Base-by-base conservation (phyloP, 176 grass and related monocot species). In the Themeda triandra region DNA sequence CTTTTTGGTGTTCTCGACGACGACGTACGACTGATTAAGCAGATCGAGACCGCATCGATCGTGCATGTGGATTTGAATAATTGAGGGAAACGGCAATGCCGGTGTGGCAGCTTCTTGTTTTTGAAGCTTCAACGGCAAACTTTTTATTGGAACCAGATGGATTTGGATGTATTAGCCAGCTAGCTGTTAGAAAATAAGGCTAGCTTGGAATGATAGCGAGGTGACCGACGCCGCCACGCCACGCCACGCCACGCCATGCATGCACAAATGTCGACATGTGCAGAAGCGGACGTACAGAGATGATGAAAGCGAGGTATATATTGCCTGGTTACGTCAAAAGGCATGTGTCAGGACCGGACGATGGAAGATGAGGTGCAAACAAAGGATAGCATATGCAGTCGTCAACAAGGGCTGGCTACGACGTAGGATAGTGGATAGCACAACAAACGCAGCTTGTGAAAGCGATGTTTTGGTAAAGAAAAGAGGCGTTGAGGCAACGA, bases 191-290 rank as follows among this genome's bases (percentile, higher is more conserved):
- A 44, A 71, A 71, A 71, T 4, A n/a, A 71, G 3, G 69, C 27
- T 14, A 24, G 39, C 24, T 21, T 14, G 44, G 40, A 32, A 69
- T 54, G 6, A 62, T 2, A 69, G 17, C 1, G 36, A 82, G 68
- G 31, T 51, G 21, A 19, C 9, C 41, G 35, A 44, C 68, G 14
- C 37, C 10, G 21, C 18, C 40, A 6, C 40, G 45, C 13, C 45
- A 48, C 45, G 45, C 13, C 48, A 51, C 40, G 13, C 39, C 48
- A 53, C 18, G 14, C 14, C 31, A 73, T 2, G 8, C 64, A 1
- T 12, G 29, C 29, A 35, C 28, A 83, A 63, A 83, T 83, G 54
- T 74, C 56, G 28, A 41, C 28, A 83, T 36, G 64, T 13, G 56
- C 39, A 18, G 39, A 63, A 63, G 60, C 10, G 31, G 39, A 63